A percentile compares a stretch with the other conserved stretches of the same genome.
Evolutionary conservation across 2,329 filamentous ascomycete genomes (phyloP).

Genomic region (Diaporthe vaccinii): DNA sequence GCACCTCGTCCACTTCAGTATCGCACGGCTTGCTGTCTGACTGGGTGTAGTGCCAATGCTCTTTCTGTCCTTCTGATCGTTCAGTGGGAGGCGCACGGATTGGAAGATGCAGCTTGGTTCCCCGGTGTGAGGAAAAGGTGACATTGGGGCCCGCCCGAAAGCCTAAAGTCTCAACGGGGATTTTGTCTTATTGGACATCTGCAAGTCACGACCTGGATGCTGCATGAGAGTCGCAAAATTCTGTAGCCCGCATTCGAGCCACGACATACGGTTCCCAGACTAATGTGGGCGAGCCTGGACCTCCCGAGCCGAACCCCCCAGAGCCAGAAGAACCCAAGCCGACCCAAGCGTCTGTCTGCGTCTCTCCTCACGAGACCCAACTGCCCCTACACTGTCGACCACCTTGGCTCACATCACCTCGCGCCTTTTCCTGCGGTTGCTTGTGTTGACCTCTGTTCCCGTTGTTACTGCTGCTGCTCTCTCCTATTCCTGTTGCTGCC

Average conservation of each 20-base stretch:
- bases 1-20: neutral
- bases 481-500: neutral
- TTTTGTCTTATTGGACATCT: slow-evolving; percentile 39
- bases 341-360: slow-evolving; percentile 26
- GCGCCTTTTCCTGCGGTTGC: slow-evolving; percentile 26
- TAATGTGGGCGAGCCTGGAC: slow-evolving; percentile 51
- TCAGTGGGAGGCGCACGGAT: slow-evolving; percentile 3
- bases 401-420: slow-evolving; percentile 21
- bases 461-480: slow-evolving; percentile 8
- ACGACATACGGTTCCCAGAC: slow-evolving; percentile 54
- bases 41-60: neutral
- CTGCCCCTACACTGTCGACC: neutral
- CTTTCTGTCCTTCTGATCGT: neutral
- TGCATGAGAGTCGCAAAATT: slow-evolving; percentile 42
- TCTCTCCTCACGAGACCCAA: slow-evolving; percentile 36
- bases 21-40: slow-evolving; percentile 12
- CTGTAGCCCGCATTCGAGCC: slow-evolving; percentile 55
- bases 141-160: slow-evolving; percentile 39
- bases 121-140: slow-evolving; percentile 27
- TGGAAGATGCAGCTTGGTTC: slow-evolving; percentile 15
- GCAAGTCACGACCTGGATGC: slow-evolving; percentile 41
- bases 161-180: slow-evolving; percentile 39
- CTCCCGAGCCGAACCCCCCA: slow-evolving; percentile 37
- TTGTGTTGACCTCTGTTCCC: neutral
- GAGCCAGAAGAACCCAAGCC: slow-evolving; percentile 20